phyloP scores from a whole-genome alignment of 148 eudicot species.

The Silene uniflora region DNA sequence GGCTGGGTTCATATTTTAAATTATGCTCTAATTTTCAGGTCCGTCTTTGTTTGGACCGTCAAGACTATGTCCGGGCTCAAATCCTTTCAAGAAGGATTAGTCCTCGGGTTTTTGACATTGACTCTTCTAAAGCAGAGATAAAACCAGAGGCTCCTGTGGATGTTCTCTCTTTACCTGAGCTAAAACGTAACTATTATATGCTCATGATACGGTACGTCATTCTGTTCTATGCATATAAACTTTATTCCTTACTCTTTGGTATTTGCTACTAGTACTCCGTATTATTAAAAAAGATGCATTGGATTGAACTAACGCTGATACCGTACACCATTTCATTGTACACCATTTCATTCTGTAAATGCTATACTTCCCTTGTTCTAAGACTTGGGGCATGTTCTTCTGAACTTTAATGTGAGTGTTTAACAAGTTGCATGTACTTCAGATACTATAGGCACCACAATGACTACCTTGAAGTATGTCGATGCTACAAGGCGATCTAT shows the following conservation, averaged over 20 bases:
- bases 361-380: too few relatives aligned
- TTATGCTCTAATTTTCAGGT: slow-evolving; percentile 40
- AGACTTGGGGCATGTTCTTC: not conserved
- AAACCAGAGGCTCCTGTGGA: slow-evolving; percentile 81
- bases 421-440: slow-evolving; percentile 11
- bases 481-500: slow-evolving; percentile 81
- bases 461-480: slow-evolving; percentile 83
- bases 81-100: slow-evolving; percentile 86
- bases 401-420: not conserved
- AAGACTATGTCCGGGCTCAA: slow-evolving; percentile 88
- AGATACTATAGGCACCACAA: slow-evolving; percentile 65
- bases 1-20: slow-evolving; percentile 6
- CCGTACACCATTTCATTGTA: not conserved
- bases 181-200: slow-evolving; percentile 72
- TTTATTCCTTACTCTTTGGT: not conserved
- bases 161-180: slow-evolving; percentile 64
- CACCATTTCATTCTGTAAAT: not conserved
- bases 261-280: not conserved
- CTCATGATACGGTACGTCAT: slow-evolving; percentile 65
- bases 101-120: slow-evolving; percentile 85
- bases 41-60: slow-evolving; percentile 83
- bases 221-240: not conserved
- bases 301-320: not conserved
- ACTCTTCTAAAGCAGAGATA: slow-evolving; percentile 76
- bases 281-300: not conserved